A percentile compares a stretch with the other conserved stretches of the same genome.
phyloP scores from a whole-genome alignment of 305 asterid species.

The Euphrasia arctica region DNA sequence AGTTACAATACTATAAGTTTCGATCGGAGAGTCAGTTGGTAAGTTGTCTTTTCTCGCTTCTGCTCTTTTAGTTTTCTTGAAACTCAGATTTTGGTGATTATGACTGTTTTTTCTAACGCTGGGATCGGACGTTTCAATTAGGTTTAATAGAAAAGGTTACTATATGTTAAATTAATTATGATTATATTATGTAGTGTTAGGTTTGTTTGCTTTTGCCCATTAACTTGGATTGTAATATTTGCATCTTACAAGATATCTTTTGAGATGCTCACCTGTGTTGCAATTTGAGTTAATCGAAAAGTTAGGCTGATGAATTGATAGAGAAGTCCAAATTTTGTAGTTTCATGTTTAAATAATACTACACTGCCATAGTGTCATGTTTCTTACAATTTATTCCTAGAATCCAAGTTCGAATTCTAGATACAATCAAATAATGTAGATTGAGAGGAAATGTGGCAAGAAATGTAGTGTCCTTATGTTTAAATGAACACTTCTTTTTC shows the following conservation, averaged over 20 bases:
- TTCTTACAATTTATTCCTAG: background rate
- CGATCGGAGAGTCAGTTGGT: slow-evolving; percentile 45
- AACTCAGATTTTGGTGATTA: slow-evolving; percentile 1
- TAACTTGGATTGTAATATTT: slow-evolving; percentile 4
- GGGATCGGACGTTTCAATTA: background rate
- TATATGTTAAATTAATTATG: background rate
- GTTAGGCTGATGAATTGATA: slow-evolving; percentile 10
- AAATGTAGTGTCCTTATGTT: no score
- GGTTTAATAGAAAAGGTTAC: background rate
- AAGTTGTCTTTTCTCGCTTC: slow-evolving; percentile 22
- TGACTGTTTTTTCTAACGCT: background rate
- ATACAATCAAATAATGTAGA: background rate
- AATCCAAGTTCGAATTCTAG: background rate
- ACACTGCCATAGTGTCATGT: background rate
- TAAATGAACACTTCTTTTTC: background rate
- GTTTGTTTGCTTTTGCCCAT: slow-evolving; percentile 1
- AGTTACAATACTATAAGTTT: slow-evolving; percentile 42
- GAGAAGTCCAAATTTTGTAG: background rate
- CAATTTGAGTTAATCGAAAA: slow-evolving; percentile 6
- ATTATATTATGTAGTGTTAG: background rate
- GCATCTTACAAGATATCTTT: background rate
- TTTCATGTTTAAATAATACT: background rate
- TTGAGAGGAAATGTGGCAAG: slow-evolving; percentile 1
- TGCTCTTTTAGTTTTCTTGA: background rate
- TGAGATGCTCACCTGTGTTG: background rate